phyloP scores from a whole-genome alignment of 495 filamentous ascomycete species.

The Gamarada debralockiae region DNA sequence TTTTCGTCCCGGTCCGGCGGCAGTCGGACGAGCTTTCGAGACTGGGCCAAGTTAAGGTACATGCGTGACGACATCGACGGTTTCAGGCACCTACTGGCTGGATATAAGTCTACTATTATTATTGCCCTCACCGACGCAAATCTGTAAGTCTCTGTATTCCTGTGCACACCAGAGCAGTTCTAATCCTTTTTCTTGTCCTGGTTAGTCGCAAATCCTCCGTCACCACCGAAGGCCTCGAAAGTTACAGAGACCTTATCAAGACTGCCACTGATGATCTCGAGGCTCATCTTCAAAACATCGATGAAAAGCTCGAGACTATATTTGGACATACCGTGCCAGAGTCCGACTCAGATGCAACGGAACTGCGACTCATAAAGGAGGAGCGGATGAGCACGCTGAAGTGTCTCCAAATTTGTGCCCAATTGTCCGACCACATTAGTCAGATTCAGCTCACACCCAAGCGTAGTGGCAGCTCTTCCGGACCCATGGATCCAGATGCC shows the following conservation, averaged over 20 bases:
- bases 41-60: slow-evolving; percentile 33
- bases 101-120: slow-evolving; percentile 38
- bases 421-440: slow-evolving; percentile 36
- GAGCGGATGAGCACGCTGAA: slow-evolving; percentile 39
- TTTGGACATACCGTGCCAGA: slow-evolving; percentile 12
- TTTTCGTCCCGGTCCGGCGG: slow-evolving; percentile 24
- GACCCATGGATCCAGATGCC: slow-evolving; percentile 10
- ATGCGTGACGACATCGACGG: slow-evolving; percentile 30
- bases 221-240: slow-evolving; percentile 28
- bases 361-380: slow-evolving; percentile 32
- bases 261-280: slow-evolving; percentile 35
- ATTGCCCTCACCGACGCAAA: slow-evolving; percentile 37
- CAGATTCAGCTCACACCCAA: slow-evolving; percentile 26
- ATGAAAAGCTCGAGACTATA: slow-evolving; percentile 32
- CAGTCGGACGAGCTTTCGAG: slow-evolving; percentile 27
- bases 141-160: slow-evolving; percentile 30
- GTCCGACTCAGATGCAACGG: slow-evolving; percentile 24
- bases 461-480: slow-evolving; percentile 13
- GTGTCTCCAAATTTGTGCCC: slow-evolving; percentile 39
- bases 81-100: slow-evolving; percentile 30
- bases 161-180: slow-evolving; percentile 5
- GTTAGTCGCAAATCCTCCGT: slow-evolving; percentile 28
- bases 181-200: slow-evolving; percentile 7
- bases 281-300: slow-evolving; percentile 33
- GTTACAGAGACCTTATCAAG: slow-evolving; percentile 32